These are phyloP conservation scores for Mycena latifolia DNA, from an alignment of 768 basidiomycete genomes.

Conservation along the genomic window DNA sequence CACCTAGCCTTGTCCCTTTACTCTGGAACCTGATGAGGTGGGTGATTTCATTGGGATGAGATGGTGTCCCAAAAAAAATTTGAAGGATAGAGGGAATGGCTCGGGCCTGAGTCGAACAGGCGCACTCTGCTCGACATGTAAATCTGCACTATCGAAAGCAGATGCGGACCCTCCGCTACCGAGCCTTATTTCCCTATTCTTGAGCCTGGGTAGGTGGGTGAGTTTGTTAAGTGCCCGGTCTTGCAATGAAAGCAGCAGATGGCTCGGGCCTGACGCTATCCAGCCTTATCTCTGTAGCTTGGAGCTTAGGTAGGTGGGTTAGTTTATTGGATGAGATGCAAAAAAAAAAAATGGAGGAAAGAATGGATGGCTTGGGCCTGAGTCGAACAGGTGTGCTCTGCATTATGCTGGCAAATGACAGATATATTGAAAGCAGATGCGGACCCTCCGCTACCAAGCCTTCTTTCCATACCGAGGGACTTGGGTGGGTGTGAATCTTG, in stretches of 20 bases:
- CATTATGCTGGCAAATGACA: neutral
- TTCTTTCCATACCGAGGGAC: neutral
- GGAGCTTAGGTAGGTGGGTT: too few relatives aligned
- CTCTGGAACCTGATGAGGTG: too few relatives aligned
- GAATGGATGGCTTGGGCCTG: conserved; percentile 3
- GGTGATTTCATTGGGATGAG: too few relatives aligned
- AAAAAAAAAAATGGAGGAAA: neutral
- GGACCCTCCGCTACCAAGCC: conserved; percentile 11
- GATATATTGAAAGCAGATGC: neutral
- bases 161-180: conserved; percentile 12
- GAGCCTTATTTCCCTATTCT: neutral
- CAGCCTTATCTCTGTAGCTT: too few relatives aligned
- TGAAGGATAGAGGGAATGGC: neutral
- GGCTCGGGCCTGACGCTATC: conserved; percentile 1
- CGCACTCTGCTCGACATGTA: too few relatives aligned
- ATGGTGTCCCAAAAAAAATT: too few relatives aligned
- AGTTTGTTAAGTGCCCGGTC: neutral
- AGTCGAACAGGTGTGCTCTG: conserved; percentile 4
- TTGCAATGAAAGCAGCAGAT: neutral
- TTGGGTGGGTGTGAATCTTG: too few relatives aligned
- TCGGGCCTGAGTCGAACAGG: conserved; percentile 19
- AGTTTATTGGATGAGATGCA: too few relatives aligned
- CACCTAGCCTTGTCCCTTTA: too few relatives aligned
- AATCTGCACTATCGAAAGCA: neutral
- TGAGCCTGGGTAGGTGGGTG: neutral